Percentiles rank a stretch among this genome's conserved stretches.
These are phyloP conservation scores for Podospora tetraspora DNA, from an alignment of 495 filamentous ascomycete species.

Conservation along the genomic window DNA sequence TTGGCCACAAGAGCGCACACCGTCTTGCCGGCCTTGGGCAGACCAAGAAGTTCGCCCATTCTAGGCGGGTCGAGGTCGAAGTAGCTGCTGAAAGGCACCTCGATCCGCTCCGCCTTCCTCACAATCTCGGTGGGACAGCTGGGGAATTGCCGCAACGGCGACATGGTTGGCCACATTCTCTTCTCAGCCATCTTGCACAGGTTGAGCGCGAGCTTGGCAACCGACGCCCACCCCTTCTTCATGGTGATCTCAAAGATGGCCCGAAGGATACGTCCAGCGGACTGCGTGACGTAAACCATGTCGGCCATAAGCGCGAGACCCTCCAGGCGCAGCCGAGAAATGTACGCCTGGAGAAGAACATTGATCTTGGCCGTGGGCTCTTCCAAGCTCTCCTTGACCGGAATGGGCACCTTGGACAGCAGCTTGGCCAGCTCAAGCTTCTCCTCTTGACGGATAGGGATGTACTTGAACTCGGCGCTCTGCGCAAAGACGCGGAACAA, in stretches of 20 bases:
- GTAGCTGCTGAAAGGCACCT: conserved; percentile 88
- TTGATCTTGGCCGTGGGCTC: conserved; percentile 99
- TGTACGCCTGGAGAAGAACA: conserved; percentile 95
- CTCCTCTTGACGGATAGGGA: conserved; percentile 95
- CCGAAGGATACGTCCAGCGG: conserved; percentile 89
- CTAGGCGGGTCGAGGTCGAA: conserved; percentile 94
- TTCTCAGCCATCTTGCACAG: conserved; percentile 99
- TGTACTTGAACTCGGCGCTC: conserved; percentile 98
- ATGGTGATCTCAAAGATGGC: conserved; percentile 95
- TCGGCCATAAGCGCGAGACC: conserved; percentile 96
- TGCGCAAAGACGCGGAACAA: conserved; percentile 96
- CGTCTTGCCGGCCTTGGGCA: conserved; percentile 81
- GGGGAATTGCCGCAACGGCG: conserved; percentile 86
- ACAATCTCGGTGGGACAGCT: conserved; percentile 77
- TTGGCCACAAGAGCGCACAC: conserved; percentile 85
- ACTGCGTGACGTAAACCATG: conserved; percentile 97
- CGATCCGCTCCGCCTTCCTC: conserved; percentile 86
- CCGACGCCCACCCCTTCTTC: conserved; percentile 93
- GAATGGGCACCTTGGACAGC: conserved; percentile 82
- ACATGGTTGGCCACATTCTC: conserved; percentile 99
- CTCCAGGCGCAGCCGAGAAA: conserved; percentile 89
- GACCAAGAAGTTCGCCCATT: conserved; percentile 91
- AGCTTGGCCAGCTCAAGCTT: conserved; percentile 94
- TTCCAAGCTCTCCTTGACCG: conserved; percentile 95
- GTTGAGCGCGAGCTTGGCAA: conserved; percentile 87